Evolutionary conservation across 768 basidiomycete genomes (phyloP).

Genomic region (Leccinum subtestaceum): DNA sequence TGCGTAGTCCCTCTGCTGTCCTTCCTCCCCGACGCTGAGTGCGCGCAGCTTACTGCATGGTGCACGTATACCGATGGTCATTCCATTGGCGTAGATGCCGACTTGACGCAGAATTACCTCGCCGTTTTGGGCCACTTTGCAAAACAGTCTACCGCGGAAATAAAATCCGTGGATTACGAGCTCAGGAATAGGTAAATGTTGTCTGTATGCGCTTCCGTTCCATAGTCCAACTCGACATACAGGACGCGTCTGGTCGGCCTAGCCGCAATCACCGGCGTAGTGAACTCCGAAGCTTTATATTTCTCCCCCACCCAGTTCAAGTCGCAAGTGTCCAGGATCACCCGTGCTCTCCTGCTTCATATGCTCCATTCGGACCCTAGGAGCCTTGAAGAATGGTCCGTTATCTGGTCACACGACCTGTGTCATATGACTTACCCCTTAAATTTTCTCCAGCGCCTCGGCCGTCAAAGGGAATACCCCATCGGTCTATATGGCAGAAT

Average conservation of each 20-base stretch:
- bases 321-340: slow-evolving; percentile 65
- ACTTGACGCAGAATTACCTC: slow-evolving; percentile 68
- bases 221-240: not conserved
- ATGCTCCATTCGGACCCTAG: slow-evolving; percentile 60
- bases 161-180: slow-evolving; percentile 59
- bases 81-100: slow-evolving; percentile 73
- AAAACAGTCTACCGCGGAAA: slow-evolving; percentile 49
- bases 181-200: slow-evolving; percentile 64
- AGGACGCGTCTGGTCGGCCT: slow-evolving; percentile 86
- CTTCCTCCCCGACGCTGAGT: not conserved
- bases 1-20: slow-evolving; percentile 37
- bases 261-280: slow-evolving; percentile 74
- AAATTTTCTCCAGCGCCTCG: slow-evolving; percentile 41
- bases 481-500: slow-evolving; percentile 82
- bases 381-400: slow-evolving; percentile 66
- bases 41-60: slow-evolving; percentile 81
- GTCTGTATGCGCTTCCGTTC: not conserved
- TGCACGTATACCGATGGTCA: slow-evolving; percentile 88
- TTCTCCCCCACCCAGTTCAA: slow-evolving; percentile 69
- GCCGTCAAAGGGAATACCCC: slow-evolving; percentile 65
- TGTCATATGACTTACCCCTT: not conserved
- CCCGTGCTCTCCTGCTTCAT: slow-evolving; percentile 68
- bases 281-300: slow-evolving; percentile 83
- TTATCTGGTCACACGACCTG: not conserved
- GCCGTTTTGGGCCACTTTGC: slow-evolving; percentile 65